Conservation (phyloP, 805 yeast species). For the Suhomyces faveliae region DNA sequence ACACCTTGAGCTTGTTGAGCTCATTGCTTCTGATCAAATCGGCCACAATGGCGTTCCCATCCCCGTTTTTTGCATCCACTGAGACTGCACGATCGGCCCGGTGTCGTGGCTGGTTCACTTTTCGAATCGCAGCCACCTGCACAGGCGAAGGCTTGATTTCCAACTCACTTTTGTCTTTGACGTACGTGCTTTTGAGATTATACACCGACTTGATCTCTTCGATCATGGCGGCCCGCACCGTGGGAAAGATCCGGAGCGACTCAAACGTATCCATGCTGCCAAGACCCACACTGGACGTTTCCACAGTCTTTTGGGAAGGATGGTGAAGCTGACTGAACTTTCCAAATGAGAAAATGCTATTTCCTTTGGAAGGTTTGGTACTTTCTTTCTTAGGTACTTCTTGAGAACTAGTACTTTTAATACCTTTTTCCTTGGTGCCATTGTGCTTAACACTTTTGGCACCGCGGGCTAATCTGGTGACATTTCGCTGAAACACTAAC, state of each 20-base stretch:
- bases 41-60: slow-evolving; percentile 24
- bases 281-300: slow-evolving; percentile 18
- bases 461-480: background rate
- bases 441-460: background rate
- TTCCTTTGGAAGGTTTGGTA: too few relatives aligned
- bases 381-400: background rate
- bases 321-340: slow-evolving; percentile 21
- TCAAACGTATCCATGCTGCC: slow-evolving; percentile 60
- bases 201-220: slow-evolving; percentile 48
- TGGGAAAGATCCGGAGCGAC: slow-evolving; percentile 65
- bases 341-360: slow-evolving; percentile 15
- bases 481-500: background rate
- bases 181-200: slow-evolving; percentile 32
- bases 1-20: slow-evolving; percentile 47
- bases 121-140: slow-evolving; percentile 71
- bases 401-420: too few relatives aligned
- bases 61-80: slow-evolving; percentile 8
- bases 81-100: slow-evolving; percentile 25
- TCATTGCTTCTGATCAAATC: slow-evolving; percentile 31
- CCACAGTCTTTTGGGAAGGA: slow-evolving; percentile 11
- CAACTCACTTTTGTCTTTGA: slow-evolving; percentile 29
- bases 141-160: slow-evolving; percentile 68
- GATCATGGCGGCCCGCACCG: slow-evolving; percentile 59
- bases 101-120: slow-evolving; percentile 44
- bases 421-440: background rate